A percentile compares a stretch with the other conserved stretches of the same genome.
Conservation (phyloP, 192 early-diverging fungal genomes). For the Geranomyces variabilis region DNA sequence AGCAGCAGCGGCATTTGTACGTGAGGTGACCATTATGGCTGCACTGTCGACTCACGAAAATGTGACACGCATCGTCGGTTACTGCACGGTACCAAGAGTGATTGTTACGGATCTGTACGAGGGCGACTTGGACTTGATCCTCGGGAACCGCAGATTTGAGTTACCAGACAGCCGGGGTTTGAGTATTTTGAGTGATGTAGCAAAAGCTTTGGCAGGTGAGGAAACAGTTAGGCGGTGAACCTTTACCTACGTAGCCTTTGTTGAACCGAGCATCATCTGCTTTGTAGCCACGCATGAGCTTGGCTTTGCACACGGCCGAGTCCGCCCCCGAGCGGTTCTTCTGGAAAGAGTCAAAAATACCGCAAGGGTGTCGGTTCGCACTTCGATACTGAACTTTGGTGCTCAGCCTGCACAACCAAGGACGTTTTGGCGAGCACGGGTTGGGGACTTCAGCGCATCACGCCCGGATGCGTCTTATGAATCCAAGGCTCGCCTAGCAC, state of each 20-base stretch:
- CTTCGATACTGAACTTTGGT: constrained; percentile 18
- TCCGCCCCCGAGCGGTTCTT: constrained; percentile 26
- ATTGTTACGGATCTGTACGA: constrained; percentile 34
- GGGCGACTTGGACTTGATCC: constrained; percentile 33
- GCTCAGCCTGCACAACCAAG: constrained; percentile 20
- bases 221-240: background rate
- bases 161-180: constrained; percentile 10
- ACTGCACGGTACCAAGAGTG: constrained; percentile 30
- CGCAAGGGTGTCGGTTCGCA: constrained; percentile 20
- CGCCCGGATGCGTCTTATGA: constrained; percentile 17
- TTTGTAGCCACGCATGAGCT: constrained; percentile 22
- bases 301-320: constrained; percentile 25
- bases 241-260: background rate
- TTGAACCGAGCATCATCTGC: background rate
- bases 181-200: constrained; percentile 27
- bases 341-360: constrained; percentile 31
- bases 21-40: constrained; percentile 30
- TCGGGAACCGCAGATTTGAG: constrained; percentile 30
- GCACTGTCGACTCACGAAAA: constrained; percentile 26
- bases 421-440: constrained; percentile 33
- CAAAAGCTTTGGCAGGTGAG: constrained; percentile 13
- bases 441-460: constrained; percentile 23
- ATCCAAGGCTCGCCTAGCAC: constrained; percentile 11
- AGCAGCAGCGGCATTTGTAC: constrained; percentile 14
- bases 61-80: constrained; percentile 29